A percentile compares a stretch with the other conserved stretches of the same genome.
Conservation (phyloP, 352 stramenopile species). For the Lagenidium giganteum region DNA sequence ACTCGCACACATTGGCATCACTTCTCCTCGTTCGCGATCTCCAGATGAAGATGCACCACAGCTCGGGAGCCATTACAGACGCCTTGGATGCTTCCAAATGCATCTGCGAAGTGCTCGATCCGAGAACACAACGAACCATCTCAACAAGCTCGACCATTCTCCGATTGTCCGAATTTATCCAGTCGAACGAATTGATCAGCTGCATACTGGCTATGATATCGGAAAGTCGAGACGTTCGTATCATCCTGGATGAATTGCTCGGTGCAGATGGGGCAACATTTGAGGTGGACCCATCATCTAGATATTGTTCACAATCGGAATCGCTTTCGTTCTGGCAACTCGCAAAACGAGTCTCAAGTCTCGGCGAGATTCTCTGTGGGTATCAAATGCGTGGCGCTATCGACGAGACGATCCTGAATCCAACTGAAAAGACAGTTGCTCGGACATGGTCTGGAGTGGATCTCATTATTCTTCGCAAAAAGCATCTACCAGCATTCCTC, state of each 20-base stretch:
- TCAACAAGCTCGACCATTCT: slow-evolving; percentile 66
- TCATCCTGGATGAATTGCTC: slow-evolving; percentile 75
- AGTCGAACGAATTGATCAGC: slow-evolving; percentile 86
- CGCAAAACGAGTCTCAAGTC: slow-evolving; percentile 42
- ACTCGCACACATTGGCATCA: slow-evolving; percentile 81
- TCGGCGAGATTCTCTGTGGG: slow-evolving; percentile 70
- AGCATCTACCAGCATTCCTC: slow-evolving; percentile 19
- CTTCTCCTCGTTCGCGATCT: slow-evolving; percentile 83
- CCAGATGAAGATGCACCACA: slow-evolving; percentile 21
- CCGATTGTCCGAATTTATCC: slow-evolving; percentile 81
- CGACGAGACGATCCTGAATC: slow-evolving; percentile 70
- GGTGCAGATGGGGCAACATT: slow-evolving; percentile 65
- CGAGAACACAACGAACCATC: slow-evolving; percentile 81
- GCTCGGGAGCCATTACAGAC: slow-evolving; percentile 5
- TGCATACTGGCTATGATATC: slow-evolving; percentile 86
- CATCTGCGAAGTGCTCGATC: slow-evolving; percentile 86
- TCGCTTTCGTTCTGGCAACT: slow-evolving; percentile 79
- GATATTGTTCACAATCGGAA: slow-evolving; percentile 53
- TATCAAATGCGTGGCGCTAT: slow-evolving; percentile 50
- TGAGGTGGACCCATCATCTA: slow-evolving; percentile 51
- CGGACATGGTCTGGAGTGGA: slow-evolving; percentile 53
- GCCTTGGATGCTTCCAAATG: slow-evolving; percentile 46
- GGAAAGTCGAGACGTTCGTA: slow-evolving; percentile 78
- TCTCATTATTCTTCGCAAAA: slow-evolving; percentile 58
- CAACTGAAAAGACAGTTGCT: slow-evolving; percentile 36